Percentiles rank a stretch among this genome's conserved stretches.
phyloP scores from a whole-genome alignment of 768 basidiomycete species.

The Cubamyces sp. region DNA sequence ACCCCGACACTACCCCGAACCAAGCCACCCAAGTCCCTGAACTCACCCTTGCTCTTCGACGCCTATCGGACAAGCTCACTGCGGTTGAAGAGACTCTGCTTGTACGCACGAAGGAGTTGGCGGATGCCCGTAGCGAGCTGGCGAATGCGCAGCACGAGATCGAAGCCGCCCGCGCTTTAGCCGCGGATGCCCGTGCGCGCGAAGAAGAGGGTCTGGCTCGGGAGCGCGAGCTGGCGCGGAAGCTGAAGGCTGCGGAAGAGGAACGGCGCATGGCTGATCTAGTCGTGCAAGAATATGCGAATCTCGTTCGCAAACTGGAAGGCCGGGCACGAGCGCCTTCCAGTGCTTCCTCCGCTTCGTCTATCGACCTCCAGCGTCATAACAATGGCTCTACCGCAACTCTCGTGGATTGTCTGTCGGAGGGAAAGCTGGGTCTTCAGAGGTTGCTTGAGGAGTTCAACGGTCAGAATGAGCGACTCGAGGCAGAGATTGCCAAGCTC shows the following conservation, averaged over 20 bases:
- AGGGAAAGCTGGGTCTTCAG: constrained; percentile 54
- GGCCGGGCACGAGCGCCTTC: constrained; percentile 40
- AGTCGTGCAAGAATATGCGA: constrained; percentile 74
- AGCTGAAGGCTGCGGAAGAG: constrained; percentile 54
- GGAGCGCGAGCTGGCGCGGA: constrained; percentile 53
- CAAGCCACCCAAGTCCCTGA: constrained; percentile 49
- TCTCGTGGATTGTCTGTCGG: constrained; percentile 40
- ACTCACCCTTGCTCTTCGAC: constrained; percentile 69
- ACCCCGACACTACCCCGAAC: constrained; percentile 49
- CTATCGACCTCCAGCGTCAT: constrained; percentile 16
- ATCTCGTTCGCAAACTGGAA: constrained; percentile 69
- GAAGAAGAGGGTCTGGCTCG: constrained; percentile 56
- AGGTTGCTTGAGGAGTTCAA: constrained; percentile 54
- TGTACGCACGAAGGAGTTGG: constrained; percentile 52
- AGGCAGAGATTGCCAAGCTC: constrained; percentile 46
- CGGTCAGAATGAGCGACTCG: constrained; percentile 48
- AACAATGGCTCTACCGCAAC: constrained; percentile 24
- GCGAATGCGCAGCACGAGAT: constrained; percentile 45
- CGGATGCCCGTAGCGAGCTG: constrained; percentile 47
- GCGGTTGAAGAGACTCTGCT: constrained; percentile 60
- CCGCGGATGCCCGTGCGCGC: constrained; percentile 53
- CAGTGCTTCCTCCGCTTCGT: constrained; percentile 12
- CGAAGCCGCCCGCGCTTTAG: constrained; percentile 59
- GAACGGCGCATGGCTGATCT: constrained; percentile 64
- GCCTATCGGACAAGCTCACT: constrained; percentile 68